A percentile compares a stretch with the other conserved stretches of the same genome.
Conservation (phyloP, 2,329 filamentous ascomycete genomes). For the Microthyrium microscopicum region DNA sequence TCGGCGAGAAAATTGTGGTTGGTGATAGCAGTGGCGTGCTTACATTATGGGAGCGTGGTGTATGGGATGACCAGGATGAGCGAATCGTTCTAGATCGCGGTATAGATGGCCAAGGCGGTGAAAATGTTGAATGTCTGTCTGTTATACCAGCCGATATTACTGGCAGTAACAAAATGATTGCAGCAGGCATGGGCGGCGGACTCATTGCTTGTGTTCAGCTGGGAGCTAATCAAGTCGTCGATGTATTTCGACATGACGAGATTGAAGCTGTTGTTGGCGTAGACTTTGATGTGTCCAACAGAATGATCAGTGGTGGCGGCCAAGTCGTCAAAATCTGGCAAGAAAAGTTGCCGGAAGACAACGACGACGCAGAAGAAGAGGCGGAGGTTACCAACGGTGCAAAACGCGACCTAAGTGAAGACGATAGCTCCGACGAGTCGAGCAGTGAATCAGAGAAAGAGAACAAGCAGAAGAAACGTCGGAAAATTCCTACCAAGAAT, state of each 20-base stretch:
- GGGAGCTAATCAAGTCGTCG: conserved; percentile 53
- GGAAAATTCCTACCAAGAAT: conserved; percentile 14
- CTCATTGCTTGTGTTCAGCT: conserved; percentile 62
- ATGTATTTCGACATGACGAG: conserved; percentile 61
- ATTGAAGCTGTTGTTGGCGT: conserved; percentile 70
- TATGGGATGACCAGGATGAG: conserved; percentile 92
- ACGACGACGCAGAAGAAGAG: conserved; percentile 20
- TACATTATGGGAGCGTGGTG: conserved; percentile 84
- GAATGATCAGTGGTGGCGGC: conserved; percentile 82
- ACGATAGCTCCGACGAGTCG: conserved; percentile 28
- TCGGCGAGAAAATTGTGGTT: conserved; percentile 60
- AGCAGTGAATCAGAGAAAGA: conserved; percentile 30
- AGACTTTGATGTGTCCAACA: conserved; percentile 67
- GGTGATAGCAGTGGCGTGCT: conserved; percentile 67
- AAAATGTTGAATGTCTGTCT: conserved; percentile 65
- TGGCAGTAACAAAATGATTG: conserved; percentile 50
- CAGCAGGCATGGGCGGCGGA: conserved; percentile 70
- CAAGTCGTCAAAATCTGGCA: conserved; percentile 80
- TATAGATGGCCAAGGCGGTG: conserved; percentile 42
- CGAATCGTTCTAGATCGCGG: conserved; percentile 57
- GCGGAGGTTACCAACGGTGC: conserved; percentile 21
- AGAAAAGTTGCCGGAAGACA: conserved; percentile 33
- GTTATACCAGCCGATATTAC: conserved; percentile 55
- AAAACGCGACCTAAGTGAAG: conserved; percentile 19
- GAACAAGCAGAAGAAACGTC: conserved; percentile 28